A percentile compares a stretch with the other conserved stretches of the same genome.
phyloP scores from a whole-genome alignment of 352 stramenopile species.

The Phytophthora pini region DNA sequence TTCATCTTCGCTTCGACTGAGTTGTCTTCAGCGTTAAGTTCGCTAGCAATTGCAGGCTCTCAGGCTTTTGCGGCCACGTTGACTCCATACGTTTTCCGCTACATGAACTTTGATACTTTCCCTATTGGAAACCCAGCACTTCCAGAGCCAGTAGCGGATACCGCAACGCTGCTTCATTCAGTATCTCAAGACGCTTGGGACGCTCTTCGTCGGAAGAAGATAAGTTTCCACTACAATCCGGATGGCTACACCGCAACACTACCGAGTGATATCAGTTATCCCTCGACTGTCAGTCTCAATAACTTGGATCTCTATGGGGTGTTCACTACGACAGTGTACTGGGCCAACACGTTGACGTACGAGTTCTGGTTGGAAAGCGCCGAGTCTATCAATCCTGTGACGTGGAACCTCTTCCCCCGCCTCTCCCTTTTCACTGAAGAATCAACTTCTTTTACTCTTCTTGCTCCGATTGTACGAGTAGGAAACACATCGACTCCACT shows the following conservation, averaged over 20 bases:
- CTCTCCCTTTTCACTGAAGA: constrained; percentile 36
- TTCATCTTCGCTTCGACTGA: constrained; percentile 32
- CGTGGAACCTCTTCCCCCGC: constrained; percentile 51
- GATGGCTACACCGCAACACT: constrained; percentile 25
- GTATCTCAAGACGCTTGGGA: constrained; percentile 43
- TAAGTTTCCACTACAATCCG: constrained; percentile 50
- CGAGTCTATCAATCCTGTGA: constrained; percentile 47
- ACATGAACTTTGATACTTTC: constrained; percentile 49
- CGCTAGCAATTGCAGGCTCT: constrained; percentile 19
- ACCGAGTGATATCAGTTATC: constrained; percentile 34
- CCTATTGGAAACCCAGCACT: constrained; percentile 46
- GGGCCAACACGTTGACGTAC: constrained; percentile 45
- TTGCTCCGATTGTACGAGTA: constrained; percentile 32
- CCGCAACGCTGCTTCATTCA: constrained; percentile 29
- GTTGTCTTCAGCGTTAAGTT: constrained; percentile 15
- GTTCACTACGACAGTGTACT: constrained; percentile 56
- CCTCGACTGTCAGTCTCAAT: constrained; percentile 23
- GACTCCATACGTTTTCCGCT: constrained; percentile 55
- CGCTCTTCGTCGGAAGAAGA: constrained; percentile 44
- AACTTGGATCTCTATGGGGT: constrained; percentile 19
- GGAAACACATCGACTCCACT: constrained; percentile 41
- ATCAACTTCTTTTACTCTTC: constrained; percentile 11
- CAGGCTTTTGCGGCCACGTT: constrained; percentile 34
- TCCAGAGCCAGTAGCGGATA: constrained; percentile 23
- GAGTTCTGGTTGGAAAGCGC: constrained; percentile 65